These are phyloP conservation scores for Skeletonema marinoi DNA, from an alignment of 108 stramenopile species.

Conservation along the genomic window DNA sequence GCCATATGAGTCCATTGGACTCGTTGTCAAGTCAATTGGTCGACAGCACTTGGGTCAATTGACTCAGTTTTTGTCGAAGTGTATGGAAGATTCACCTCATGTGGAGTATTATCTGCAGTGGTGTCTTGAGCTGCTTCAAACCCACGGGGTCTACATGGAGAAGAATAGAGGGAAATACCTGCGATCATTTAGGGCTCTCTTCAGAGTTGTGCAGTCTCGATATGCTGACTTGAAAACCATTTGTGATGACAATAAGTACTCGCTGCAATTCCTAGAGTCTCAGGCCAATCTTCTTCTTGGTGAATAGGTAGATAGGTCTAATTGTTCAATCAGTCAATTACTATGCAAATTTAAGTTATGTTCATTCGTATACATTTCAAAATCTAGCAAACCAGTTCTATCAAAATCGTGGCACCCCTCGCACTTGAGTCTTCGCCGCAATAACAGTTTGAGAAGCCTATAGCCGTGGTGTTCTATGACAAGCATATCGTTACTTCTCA, in stretches of 20 bases:
- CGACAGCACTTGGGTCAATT: slow-evolving; percentile 76
- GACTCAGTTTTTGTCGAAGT: slow-evolving; percentile 75
- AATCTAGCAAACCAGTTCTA: too few relatives aligned
- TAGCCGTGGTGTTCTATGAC: background rate
- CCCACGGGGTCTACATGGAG: slow-evolving; percentile 83
- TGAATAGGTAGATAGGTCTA: background rate
- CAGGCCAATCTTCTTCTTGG: slow-evolving; percentile 57
- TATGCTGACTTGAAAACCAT: slow-evolving; percentile 77
- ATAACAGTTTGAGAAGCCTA: background rate
- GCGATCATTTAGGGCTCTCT: slow-evolving; percentile 80
- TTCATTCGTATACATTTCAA: background rate
- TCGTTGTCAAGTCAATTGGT: slow-evolving; percentile 73
- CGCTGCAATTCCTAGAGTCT: slow-evolving; percentile 72
- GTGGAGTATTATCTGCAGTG: slow-evolving; percentile 89
- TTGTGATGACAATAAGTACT: slow-evolving; percentile 83
- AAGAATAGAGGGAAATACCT: slow-evolving; percentile 75
- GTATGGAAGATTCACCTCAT: slow-evolving; percentile 83
- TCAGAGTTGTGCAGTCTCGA: slow-evolving; percentile 70
- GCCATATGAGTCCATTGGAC: slow-evolving; percentile 75
- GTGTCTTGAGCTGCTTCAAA: slow-evolving; percentile 77
- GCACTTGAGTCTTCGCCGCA: background rate
- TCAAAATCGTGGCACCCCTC: background rate
- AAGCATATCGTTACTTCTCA: background rate
- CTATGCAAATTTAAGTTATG: background rate
- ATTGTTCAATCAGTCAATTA: background rate